phyloP scores from a whole-genome alignment of 179 eudicot species.

The Sideroxylon spinosum region DNA sequence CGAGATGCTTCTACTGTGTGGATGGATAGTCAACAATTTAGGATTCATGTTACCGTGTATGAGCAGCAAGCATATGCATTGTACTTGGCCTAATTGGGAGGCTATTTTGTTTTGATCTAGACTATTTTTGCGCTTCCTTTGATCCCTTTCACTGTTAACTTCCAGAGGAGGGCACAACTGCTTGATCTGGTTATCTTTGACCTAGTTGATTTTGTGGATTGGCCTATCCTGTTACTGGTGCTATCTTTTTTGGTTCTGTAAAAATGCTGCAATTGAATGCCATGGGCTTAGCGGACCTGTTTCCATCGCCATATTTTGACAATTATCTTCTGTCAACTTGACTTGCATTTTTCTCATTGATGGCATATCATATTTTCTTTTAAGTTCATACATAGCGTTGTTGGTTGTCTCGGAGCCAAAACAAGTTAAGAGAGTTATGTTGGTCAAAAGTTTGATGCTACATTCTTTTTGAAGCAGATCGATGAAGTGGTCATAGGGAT shows the following conservation, averaged over 20 bases:
- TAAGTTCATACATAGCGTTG: background rate
- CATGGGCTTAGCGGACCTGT: background rate
- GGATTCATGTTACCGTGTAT: background rate
- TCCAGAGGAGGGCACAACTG: background rate
- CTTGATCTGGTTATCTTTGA: background rate
- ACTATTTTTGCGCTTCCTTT: background rate
- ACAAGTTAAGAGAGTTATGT: background rate
- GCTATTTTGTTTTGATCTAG: background rate
- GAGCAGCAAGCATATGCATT: background rate
- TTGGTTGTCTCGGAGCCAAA: background rate
- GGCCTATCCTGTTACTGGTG: background rate
- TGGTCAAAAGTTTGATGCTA: slow-evolving; percentile 5
- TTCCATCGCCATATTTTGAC: background rate
- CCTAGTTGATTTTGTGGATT: background rate
- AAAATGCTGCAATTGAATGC: background rate
- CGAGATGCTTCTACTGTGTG: background rate
- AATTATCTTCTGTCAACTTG: background rate
- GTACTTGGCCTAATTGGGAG: background rate
- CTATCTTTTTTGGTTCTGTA: background rate
- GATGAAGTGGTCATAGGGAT: slow-evolving; percentile 99
- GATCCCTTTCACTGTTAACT: background rate
- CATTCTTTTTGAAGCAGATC: slow-evolving; percentile 38
- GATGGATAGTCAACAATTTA: background rate
- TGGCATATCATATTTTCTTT: background rate
- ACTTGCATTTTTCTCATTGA: background rate